phyloP scores from a whole-genome alignment of 257 asterid species.

The Ballota nigra region DNA sequence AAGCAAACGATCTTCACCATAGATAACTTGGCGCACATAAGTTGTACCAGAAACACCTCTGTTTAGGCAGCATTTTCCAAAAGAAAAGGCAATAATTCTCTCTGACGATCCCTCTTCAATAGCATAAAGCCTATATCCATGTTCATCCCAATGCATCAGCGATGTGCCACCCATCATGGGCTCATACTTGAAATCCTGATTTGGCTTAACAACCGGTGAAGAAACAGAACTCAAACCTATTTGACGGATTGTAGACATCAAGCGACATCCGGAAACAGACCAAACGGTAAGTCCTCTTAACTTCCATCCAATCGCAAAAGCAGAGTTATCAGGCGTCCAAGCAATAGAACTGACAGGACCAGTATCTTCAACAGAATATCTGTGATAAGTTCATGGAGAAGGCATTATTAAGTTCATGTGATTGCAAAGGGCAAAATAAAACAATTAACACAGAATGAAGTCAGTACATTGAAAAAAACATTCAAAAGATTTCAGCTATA shows the following conservation, averaged over 20 bases:
- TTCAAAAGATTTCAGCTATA: constrained; percentile 6
- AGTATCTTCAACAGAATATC: constrained; percentile 90
- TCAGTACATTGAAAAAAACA: neutral
- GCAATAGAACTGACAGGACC: constrained; percentile 96
- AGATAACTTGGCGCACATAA: constrained; percentile 89
- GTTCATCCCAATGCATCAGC: constrained; percentile 92
- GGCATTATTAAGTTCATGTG: constrained; percentile 18
- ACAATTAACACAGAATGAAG: neutral
- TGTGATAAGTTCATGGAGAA: constrained; percentile 34
- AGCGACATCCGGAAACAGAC: constrained; percentile 99
- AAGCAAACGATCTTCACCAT: constrained; percentile 96
- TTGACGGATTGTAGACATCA: constrained; percentile 97
- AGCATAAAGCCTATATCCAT: constrained; percentile 95
- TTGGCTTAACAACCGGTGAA: constrained; percentile 83
- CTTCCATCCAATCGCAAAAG: constrained; percentile 99
- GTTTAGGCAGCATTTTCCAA: constrained; percentile 97
- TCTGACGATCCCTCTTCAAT: constrained; percentile 87
- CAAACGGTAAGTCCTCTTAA: constrained; percentile 95
- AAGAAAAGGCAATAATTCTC: constrained; percentile 84
- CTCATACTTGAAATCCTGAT: constrained; percentile 81
- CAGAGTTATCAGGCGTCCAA: constrained; percentile 95
- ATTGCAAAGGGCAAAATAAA: constrained; percentile 1
- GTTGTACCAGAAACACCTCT: constrained; percentile 98
- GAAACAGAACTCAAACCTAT: constrained; percentile 86
- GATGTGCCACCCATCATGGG: constrained; percentile 97